These are phyloP conservation scores for Penicillium sp. DNA, from an alignment of 2,329 filamentous ascomycete genomes.

Conservation along the genomic window DNA sequence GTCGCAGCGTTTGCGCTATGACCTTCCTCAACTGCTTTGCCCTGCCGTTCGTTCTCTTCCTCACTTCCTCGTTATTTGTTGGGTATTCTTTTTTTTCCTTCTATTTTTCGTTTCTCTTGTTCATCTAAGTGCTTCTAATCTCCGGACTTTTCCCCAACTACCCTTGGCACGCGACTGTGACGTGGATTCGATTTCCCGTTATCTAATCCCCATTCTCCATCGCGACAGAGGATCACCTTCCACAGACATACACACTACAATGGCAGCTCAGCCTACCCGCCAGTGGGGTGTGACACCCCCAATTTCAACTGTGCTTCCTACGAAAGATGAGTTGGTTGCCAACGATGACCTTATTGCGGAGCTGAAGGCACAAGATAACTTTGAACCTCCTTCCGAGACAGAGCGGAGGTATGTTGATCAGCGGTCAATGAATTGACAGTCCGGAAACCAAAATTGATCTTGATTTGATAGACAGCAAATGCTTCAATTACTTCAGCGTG, in stretches of 20 bases:
- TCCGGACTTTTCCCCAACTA: background rate
- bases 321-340: conserved; percentile 70
- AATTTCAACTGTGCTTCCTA: conserved; percentile 75
- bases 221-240: conserved; percentile 1
- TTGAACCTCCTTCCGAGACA: conserved; percentile 80
- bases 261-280: conserved; percentile 40
- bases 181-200: conserved; percentile 5
- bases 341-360: conserved; percentile 81
- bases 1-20: conserved; percentile 9
- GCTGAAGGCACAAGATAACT: conserved; percentile 85
- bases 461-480: conserved; percentile 61
- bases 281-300: conserved; percentile 78
- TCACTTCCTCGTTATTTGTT: background rate
- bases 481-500: conserved; percentile 71
- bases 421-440: background rate
- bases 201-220: conserved; percentile 21
- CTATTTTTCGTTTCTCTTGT: conserved; percentile 3
- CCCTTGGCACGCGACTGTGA: conserved; percentile 5
- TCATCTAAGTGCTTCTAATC: background rate
- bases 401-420: conserved; percentile 64
- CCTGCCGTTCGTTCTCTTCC: conserved; percentile 11
- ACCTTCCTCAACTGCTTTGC: conserved; percentile 5
- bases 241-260: conserved; percentile 12
- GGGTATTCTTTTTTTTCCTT: conserved; percentile 1
- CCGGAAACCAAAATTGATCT: conserved; percentile 3